A percentile compares a stretch with the other conserved stretches of the same genome.
Conservation (phyloP, 1,284 basidiomycete species). For the Chiua sp. region DNA sequence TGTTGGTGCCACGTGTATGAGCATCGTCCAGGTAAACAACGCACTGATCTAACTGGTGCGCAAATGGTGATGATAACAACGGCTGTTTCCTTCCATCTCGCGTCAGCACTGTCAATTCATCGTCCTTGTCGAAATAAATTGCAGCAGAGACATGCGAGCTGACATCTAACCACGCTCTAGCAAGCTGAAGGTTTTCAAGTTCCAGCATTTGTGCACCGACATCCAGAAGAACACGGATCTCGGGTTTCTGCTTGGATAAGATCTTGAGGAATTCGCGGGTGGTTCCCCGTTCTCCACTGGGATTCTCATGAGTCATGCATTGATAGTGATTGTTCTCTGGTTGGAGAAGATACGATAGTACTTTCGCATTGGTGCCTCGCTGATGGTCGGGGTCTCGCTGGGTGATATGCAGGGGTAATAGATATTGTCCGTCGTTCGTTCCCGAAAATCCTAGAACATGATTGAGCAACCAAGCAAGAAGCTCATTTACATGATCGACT, state of each 20-base stretch:
- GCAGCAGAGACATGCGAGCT: conserved; percentile 41
- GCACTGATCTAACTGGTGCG: conserved; percentile 46
- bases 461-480: background rate
- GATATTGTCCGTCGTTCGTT: conserved; percentile 56
- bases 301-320: conserved; percentile 27
- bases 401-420: conserved; percentile 51
- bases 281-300: conserved; percentile 29
- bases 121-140: conserved; percentile 51
- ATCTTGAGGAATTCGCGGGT: conserved; percentile 40
- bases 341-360: conserved; percentile 49
- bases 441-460: conserved; percentile 57
- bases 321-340: conserved; percentile 48
- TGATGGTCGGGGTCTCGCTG: conserved; percentile 51
- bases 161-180: conserved; percentile 44
- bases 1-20: conserved; percentile 60
- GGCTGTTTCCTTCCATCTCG: conserved; percentile 43
- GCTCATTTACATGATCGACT: background rate
- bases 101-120: conserved; percentile 47
- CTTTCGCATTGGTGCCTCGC: conserved; percentile 54
- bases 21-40: conserved; percentile 60
- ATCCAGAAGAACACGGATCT: conserved; percentile 54
- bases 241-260: conserved; percentile 39
- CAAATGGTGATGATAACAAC: conserved; percentile 48
- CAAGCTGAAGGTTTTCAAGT: conserved; percentile 48
- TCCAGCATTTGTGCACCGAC: conserved; percentile 67